Base-by-base conservation (phyloP, 306 rosid species). In the Lablab purpureus region DNA sequence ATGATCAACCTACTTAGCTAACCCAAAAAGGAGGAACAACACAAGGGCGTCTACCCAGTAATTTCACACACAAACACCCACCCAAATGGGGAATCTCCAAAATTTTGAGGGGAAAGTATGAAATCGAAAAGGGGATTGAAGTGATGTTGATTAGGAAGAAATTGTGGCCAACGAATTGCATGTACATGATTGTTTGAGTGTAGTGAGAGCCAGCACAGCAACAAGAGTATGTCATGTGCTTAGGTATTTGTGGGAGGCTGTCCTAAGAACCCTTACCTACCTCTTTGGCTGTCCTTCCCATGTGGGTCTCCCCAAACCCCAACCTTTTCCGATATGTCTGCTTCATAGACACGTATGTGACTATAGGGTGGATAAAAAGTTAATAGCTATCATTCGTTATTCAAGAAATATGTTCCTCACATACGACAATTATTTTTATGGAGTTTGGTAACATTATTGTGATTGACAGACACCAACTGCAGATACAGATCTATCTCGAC, bases 201-300 rank as follows among this genome's bases (percentile, higher is more conserved):
- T 58, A 60, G 83, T 87, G 86, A 81, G 15, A 72, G 81, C 77
- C 89, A 89, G 88, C 89, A 82, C 73, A 83, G 54, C 73, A 81
- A 79, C 81, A 81, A 82, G 72, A 74, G 88, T 21, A 3, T 49
- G 67, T 86, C 93, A 91, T 91, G 88, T 89, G 92, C 87, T 73
- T 80, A 60, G 84, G 87, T 76, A 79, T 54, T 25, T 73, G 79
- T 41, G 87, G 75, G 75, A 79, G 71, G 72, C 47, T 74, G 85
- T 76, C 88, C 88, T 46, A 46, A 72, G 75, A 83, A 70, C 64
- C 62, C 83, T 82, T 86, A 86, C 93, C 96, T 77, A 87, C 89
- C 89, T 79, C 80, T 76, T 82, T 74, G 88, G 84, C 76, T 83
- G 85, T 76, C 89, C 49, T 81, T 63, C 87, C 73, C 90, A 82